phyloP scores from a whole-genome alignment of 768 basidiomycete genomes.

The Leccinum imitatum region DNA sequence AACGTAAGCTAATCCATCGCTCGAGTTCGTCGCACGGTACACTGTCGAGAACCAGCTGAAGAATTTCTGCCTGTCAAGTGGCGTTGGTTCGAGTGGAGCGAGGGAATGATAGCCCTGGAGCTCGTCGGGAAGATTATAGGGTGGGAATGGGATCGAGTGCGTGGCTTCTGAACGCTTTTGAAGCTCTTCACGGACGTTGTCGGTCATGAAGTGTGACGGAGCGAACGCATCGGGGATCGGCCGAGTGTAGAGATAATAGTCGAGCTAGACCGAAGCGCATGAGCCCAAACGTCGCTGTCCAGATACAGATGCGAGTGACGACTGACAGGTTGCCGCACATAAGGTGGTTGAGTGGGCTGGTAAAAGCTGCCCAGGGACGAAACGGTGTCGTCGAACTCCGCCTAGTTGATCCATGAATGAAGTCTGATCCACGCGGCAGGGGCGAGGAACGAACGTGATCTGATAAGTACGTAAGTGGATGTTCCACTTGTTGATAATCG shows the following conservation, averaged over 20 bases:
- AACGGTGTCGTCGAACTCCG: conserved; percentile 32
- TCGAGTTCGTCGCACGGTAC: conserved; percentile 76
- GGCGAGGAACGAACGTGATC: conserved; percentile 22
- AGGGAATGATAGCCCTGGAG: conserved; percentile 90
- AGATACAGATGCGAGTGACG: not conserved
- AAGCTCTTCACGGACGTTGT: conserved; percentile 63
- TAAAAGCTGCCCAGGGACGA: conserved; percentile 38
- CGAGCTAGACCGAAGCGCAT: conserved; percentile 50
- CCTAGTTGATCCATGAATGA: conserved; percentile 17
- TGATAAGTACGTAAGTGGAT: conserved; percentile 20
- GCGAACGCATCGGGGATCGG: conserved; percentile 57
- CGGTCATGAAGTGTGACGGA: conserved; percentile 82
- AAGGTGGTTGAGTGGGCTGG: conserved; percentile 42
- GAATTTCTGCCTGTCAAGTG: conserved; percentile 65
- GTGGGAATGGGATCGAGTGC: conserved; percentile 38
- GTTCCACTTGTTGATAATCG: conserved; percentile 26
- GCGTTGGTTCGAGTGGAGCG: conserved; percentile 65
- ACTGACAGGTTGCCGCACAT: conserved; percentile 69
- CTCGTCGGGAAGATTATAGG: conserved; percentile 75
- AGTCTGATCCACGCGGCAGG: not conserved
- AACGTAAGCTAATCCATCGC: conserved; percentile 76
- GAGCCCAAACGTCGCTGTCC: conserved; percentile 1
- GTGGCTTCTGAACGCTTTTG: conserved; percentile 47
- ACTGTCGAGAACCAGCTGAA: conserved; percentile 81
- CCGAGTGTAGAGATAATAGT: conserved; percentile 90